Evolutionary conservation across 805 yeast species (phyloP).

Genomic region (Dipodascus albidus): DNA sequence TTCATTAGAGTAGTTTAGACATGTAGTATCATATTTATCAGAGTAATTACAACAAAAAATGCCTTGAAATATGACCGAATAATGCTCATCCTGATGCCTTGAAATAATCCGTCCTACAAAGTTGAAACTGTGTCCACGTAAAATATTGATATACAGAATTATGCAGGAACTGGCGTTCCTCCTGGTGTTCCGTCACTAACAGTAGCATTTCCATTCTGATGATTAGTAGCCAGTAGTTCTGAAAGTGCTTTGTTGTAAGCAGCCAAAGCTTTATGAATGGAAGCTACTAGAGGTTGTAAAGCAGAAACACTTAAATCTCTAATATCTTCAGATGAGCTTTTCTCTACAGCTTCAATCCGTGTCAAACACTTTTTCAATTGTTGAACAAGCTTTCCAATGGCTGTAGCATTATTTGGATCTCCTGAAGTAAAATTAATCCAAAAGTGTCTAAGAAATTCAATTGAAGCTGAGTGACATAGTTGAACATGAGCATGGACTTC

Average conservation of each 20-base stretch:
- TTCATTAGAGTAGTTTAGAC: too few relatives aligned
- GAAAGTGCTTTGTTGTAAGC: slow-evolving; percentile 34
- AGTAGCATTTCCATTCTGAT: too few relatives aligned
- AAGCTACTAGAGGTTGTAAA: slow-evolving; percentile 34
- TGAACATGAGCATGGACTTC: slow-evolving; percentile 39
- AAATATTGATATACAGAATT: too few relatives aligned
- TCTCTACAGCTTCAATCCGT: slow-evolving; percentile 29
- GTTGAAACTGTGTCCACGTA: too few relatives aligned
- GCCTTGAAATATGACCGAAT: too few relatives aligned
- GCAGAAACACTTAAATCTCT: slow-evolving; percentile 11
- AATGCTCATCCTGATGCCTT: too few relatives aligned
- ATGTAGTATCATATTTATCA: too few relatives aligned
- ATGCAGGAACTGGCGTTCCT: neutral
- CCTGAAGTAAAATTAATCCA: slow-evolving; percentile 33
- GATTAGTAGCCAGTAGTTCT: slow-evolving; percentile 1
- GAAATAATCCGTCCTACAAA: too few relatives aligned
- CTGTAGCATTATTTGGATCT: slow-evolving; percentile 31
- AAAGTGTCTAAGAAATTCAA: slow-evolving; percentile 66
- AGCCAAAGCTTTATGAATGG: slow-evolving; percentile 36
- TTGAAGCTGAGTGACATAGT: slow-evolving; percentile 57
- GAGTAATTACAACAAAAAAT: too few relatives aligned
- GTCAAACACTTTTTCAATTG: slow-evolving; percentile 38
- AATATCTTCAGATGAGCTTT: slow-evolving; percentile 12
- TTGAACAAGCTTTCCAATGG: slow-evolving; percentile 35
- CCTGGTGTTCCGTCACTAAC: neutral